phyloP scores from a whole-genome alignment of 1,139 yeast genomes.

The Candida frijolesensis region DNA sequence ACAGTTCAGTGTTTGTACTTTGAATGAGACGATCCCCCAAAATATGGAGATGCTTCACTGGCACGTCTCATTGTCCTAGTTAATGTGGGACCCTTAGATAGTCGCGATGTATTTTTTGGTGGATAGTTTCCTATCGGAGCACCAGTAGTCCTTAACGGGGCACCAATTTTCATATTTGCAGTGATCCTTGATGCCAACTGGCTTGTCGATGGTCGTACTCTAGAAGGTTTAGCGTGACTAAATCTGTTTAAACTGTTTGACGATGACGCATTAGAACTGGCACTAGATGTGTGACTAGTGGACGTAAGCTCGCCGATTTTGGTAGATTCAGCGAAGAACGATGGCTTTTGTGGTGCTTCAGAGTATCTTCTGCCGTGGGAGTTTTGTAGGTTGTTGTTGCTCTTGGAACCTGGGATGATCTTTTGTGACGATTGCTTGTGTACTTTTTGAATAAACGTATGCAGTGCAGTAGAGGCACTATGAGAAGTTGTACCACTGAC shows the following conservation, averaged over 20 bases:
- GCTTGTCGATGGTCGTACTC: slow-evolving; percentile 13
- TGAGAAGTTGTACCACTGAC: neutral
- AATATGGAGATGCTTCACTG: slow-evolving; percentile 15
- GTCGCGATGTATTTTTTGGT: slow-evolving; percentile 3
- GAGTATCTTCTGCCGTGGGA: neutral
- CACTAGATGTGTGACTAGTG: slow-evolving; percentile 7
- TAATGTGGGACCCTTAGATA: slow-evolving; percentile 13
- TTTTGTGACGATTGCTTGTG: slow-evolving; percentile 19
- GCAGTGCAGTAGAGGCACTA: slow-evolving; percentile 7
- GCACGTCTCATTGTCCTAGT: slow-evolving; percentile 10
- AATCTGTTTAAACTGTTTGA: slow-evolving; percentile 6
- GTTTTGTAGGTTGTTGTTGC: neutral
- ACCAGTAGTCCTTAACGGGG: slow-evolving; percentile 5
- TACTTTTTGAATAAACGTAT: slow-evolving; percentile 21
- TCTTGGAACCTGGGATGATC: slow-evolving; percentile 3
- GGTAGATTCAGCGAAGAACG: slow-evolving; percentile 19
- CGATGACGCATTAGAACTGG: slow-evolving; percentile 11
- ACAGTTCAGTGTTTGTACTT: neutral
- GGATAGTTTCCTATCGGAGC: slow-evolving; percentile 1
- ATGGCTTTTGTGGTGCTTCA: slow-evolving; percentile 2
- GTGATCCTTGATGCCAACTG: slow-evolving; percentile 19
- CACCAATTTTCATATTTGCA: slow-evolving; percentile 18
- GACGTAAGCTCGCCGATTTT: slow-evolving; percentile 13
- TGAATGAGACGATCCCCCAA: slow-evolving; percentile 3
- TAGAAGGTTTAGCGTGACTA: neutral